Evolutionary conservation across 192 early-diverging fungal genomes (phyloP).

Genomic region (Dissophora ornata): DNA sequence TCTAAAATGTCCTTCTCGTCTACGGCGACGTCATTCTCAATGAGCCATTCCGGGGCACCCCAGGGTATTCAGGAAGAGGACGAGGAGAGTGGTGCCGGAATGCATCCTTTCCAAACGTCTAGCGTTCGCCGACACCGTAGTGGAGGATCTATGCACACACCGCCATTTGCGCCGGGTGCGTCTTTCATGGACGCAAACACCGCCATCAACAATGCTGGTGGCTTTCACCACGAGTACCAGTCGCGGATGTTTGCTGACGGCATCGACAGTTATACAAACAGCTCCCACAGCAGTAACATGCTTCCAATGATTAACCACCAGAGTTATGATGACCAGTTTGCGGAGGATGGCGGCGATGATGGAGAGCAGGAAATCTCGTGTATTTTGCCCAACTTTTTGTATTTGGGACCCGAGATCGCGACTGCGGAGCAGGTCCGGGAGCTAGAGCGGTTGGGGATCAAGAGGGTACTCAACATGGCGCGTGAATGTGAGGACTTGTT

Average conservation of each 20-base stretch:
- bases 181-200: slow-evolving; percentile 6
- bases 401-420: slow-evolving; percentile 73
- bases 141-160: neutral
- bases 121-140: slow-evolving; percentile 13
- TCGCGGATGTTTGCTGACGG: slow-evolving; percentile 36
- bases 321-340: slow-evolving; percentile 4
- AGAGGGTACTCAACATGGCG: slow-evolving; percentile 83
- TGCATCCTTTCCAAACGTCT: neutral
- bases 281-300: neutral
- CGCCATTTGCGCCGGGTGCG: slow-evolving; percentile 6
- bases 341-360: slow-evolving; percentile 26
- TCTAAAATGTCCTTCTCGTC: slow-evolving; percentile 25
- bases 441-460: slow-evolving; percentile 65
- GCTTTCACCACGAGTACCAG: slow-evolving; percentile 11
- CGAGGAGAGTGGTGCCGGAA: slow-evolving; percentile 8
- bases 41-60: neutral
- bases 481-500: slow-evolving; percentile 71
- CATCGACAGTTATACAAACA: slow-evolving; percentile 31
- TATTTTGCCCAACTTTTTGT: slow-evolving; percentile 70
- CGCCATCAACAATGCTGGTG: neutral
- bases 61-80: slow-evolving; percentile 38
- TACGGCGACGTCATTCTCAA: neutral
- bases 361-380: slow-evolving; percentile 60
- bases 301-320: slow-evolving; percentile 4
- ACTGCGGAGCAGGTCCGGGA: slow-evolving; percentile 66